Conservation (phyloP, 805 yeast genomes). For the Myxozyma monticola region DNA sequence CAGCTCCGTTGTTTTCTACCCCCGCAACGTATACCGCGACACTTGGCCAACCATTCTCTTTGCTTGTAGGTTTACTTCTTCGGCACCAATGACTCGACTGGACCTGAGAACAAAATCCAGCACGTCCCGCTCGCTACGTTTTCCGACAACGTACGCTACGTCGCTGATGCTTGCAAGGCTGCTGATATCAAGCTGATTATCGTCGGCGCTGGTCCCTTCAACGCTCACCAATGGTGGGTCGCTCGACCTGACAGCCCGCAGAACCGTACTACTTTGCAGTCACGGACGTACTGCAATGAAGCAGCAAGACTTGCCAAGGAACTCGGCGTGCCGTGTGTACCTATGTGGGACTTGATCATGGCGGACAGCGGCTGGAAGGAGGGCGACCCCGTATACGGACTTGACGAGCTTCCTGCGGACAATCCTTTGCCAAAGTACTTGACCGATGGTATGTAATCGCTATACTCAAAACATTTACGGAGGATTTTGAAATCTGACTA, state of each 20-base stretch:
- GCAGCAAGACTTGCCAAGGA: constrained; percentile 48
- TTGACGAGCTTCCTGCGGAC: constrained; percentile 9
- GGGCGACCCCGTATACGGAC: constrained; percentile 24
- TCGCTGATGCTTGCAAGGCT: constrained; percentile 47
- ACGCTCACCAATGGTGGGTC: constrained; percentile 20
- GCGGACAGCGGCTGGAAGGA: constrained; percentile 46
- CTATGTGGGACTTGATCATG: constrained; percentile 51
- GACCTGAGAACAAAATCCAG: constrained; percentile 42
- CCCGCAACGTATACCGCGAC: not conserved
- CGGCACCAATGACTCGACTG: constrained; percentile 76
- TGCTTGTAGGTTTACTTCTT: constrained; percentile 59
- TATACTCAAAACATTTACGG: no score
- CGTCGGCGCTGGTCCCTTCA: constrained; percentile 27
- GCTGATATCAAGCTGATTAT: constrained; percentile 23
- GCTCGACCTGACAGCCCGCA: constrained; percentile 9
- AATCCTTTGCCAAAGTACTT: constrained; percentile 13
- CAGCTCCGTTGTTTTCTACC: not conserved
- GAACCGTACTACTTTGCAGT: constrained; percentile 48
- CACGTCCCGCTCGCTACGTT: constrained; percentile 55
- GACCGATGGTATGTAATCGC: constrained; percentile 17
- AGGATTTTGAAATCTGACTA: no score
- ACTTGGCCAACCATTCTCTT: not conserved
- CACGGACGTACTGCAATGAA: constrained; percentile 53
- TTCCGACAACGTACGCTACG: constrained; percentile 46
- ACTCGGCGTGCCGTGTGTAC: constrained; percentile 57